phyloP scores from a whole-genome alignment of 1,284 basidiomycete species.

The Porogramme epimiltina region DNA sequence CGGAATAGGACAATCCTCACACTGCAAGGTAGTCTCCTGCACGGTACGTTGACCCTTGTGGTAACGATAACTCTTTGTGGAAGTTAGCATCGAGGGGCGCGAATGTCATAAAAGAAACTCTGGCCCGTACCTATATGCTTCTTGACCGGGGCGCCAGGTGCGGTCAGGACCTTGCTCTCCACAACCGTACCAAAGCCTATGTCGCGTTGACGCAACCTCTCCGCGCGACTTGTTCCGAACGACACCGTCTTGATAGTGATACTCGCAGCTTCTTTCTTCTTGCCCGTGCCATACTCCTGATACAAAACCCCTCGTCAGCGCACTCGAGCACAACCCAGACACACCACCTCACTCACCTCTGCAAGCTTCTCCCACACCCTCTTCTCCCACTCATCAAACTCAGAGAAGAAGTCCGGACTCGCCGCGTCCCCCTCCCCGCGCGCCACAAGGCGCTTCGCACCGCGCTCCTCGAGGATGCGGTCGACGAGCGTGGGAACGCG shows the following conservation, averaged over 20 bases:
- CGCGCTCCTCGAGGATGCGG: conserved; percentile 36
- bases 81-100: too few relatives aligned
- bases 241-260: conserved; percentile 38
- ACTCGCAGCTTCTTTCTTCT: conserved; percentile 6
- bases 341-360: conserved; percentile 28
- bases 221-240: conserved; percentile 36
- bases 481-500: conserved; percentile 48
- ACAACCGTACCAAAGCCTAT: conserved; percentile 41
- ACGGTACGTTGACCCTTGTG: conserved; percentile 37
- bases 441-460: conserved; percentile 41
- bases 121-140: conserved; percentile 36
- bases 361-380: conserved; percentile 41
- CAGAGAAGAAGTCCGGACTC: conserved; percentile 44
- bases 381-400: conserved; percentile 48
- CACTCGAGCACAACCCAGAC: not conserved
- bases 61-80: conserved; percentile 38
- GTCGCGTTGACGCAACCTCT: conserved; percentile 42
- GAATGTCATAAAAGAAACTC: not conserved
- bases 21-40: conserved; percentile 52
- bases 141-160: conserved; percentile 41
- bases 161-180: conserved; percentile 44
- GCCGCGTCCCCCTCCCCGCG: conserved; percentile 48
- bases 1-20: conserved; percentile 25
- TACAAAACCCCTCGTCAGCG: too few relatives aligned
- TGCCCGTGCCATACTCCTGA: conserved; percentile 35